phyloP scores from a whole-genome alignment of 2,329 filamentous ascomycete genomes.

The Fusarium oxysporum region DNA sequence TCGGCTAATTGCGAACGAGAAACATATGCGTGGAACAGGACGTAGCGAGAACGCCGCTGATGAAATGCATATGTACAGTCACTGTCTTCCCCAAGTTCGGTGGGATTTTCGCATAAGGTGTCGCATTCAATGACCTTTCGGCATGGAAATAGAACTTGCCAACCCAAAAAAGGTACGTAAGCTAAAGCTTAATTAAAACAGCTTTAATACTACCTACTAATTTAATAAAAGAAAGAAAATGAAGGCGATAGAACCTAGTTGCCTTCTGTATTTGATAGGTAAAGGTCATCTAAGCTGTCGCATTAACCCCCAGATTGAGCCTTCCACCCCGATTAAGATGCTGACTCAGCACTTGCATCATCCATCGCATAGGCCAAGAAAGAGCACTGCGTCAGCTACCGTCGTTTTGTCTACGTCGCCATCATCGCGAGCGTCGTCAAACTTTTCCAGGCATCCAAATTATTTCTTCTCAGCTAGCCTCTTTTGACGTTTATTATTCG shows the following conservation, averaged over 20 bases:
- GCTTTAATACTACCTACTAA: background rate
- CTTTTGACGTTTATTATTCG: background rate
- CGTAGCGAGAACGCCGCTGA: background rate
- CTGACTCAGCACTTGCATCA: conserved; percentile 15
- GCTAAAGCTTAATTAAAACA: background rate
- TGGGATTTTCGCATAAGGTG: background rate
- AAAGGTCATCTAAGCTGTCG: background rate
- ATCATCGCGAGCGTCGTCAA: conserved; percentile 31
- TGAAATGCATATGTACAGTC: background rate
- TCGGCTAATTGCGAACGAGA: background rate
- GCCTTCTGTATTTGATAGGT: background rate
- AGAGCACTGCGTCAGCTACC: conserved; percentile 40
- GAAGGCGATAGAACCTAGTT: background rate
- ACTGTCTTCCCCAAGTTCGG: background rate
- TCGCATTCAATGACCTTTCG: background rate
- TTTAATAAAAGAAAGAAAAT: background rate
- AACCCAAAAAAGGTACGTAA: background rate
- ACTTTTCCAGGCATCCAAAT: conserved; percentile 17
- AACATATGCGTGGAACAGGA: background rate
- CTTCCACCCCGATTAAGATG: background rate
- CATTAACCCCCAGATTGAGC: background rate
- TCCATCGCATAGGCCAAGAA: background rate
- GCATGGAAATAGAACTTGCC: background rate
- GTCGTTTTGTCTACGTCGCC: conserved; percentile 20
- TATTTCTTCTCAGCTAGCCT: background rate